phyloP scores from a whole-genome alignment of 2,329 filamentous ascomycete genomes.

The Chrysosporium queenslandicum region DNA sequence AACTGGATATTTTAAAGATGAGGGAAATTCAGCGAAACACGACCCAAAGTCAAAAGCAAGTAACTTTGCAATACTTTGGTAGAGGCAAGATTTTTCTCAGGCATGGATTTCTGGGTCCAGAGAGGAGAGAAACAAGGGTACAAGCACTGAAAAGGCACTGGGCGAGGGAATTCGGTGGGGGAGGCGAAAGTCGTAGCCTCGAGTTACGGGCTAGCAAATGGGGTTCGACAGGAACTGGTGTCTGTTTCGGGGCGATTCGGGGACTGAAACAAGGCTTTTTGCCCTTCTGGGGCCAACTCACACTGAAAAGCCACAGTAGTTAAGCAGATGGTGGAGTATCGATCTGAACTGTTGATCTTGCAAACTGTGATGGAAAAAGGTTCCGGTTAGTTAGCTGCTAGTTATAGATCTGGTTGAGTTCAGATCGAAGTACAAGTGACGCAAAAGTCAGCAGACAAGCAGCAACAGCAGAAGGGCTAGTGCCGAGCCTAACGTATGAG shows the following conservation, averaged over 20 bases:
- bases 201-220: neutral
- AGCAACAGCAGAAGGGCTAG: neutral
- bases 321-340: neutral
- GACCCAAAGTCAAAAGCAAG: conserved; percentile 1
- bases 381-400: neutral
- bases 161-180: conserved; percentile 7
- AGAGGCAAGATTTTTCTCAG: conserved; percentile 3
- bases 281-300: neutral
- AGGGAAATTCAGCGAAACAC: conserved; percentile 13
- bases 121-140: conserved; percentile 5
- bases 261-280: conserved; percentile 5
- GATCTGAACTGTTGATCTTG: conserved; percentile 3
- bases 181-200: conserved; percentile 7
- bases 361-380: neutral
- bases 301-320: neutral
- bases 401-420: too few relatives aligned
- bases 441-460: conserved; percentile 1
- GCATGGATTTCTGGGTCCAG: neutral
- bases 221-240: conserved; percentile 5
- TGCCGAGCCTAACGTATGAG: neutral
- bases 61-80: neutral
- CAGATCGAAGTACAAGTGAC: conserved; percentile 1
- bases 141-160: neutral
- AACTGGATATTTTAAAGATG: conserved; percentile 12
- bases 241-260: conserved; percentile 11